phyloP scores from a whole-genome alignment of 345 rosid genomes.

The Aquilaria malaccensis region DNA sequence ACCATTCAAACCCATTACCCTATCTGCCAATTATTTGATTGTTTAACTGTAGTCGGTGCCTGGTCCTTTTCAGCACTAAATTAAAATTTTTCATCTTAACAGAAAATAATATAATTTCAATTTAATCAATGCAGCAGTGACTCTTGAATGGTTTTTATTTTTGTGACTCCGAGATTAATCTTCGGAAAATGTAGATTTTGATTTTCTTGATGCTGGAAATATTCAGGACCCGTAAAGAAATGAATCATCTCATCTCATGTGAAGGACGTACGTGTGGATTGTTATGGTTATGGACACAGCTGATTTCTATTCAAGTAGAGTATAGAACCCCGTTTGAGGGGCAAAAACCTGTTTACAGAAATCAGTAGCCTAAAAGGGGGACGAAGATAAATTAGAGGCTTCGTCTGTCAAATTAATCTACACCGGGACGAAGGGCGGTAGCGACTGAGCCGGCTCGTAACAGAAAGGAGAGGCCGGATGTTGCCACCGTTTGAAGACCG shows the following conservation, averaged over 20 bases:
- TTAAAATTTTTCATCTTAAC: background rate
- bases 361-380: constrained; percentile 2
- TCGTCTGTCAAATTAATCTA: constrained; percentile 12
- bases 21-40: background rate
- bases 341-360: background rate
- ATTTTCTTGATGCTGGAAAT: background rate
- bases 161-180: background rate
- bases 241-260: no score
- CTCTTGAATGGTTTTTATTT: no score
- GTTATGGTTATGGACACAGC: constrained; percentile 7
- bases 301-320: background rate
- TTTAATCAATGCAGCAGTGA: no score
- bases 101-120: background rate
- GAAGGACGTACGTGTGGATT: background rate
- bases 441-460: constrained; percentile 36
- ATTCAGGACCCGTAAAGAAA: background rate
- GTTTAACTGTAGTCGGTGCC: background rate
- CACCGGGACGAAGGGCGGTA: constrained; percentile 57
- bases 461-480: constrained; percentile 88
- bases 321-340: no score
- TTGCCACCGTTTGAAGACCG: constrained; percentile 77
- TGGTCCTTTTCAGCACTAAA: background rate
- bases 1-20: constrained; percentile 10
- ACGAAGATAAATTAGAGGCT: constrained; percentile 16
- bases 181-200: no score